These are phyloP conservation scores for Aspergillus diversus DNA, from an alignment of 495 filamentous ascomycete species.

Conservation along the genomic window DNA sequence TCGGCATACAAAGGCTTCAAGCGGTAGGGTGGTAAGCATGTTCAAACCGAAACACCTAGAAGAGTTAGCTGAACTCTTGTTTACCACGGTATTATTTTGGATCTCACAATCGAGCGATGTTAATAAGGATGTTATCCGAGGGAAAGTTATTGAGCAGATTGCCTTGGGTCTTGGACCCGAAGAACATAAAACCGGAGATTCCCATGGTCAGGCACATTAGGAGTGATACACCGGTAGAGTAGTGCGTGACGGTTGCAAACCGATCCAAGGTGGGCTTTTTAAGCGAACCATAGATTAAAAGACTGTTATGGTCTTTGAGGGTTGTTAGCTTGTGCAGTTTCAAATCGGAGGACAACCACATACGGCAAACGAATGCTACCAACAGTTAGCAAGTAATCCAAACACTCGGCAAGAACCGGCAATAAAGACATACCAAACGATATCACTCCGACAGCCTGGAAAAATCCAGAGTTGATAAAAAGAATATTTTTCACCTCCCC, in stretches of 20 bases:
- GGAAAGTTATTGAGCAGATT: slow-evolving; percentile 99
- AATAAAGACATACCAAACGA: slow-evolving; percentile 73
- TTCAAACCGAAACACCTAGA: slow-evolving; percentile 85
- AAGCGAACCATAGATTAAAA: slow-evolving; percentile 95
- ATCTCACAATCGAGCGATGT: slow-evolving; percentile 80
- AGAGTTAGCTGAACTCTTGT: slow-evolving; percentile 25
- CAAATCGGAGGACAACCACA: slow-evolving; percentile 25
- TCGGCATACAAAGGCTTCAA: slow-evolving; percentile 96
- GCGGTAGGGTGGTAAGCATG: slow-evolving; percentile 95
- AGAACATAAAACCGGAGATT: slow-evolving; percentile 85
- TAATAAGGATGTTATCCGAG: slow-evolving; percentile 84
- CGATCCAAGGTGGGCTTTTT: slow-evolving; percentile 93
- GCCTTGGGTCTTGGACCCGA: slow-evolving; percentile 86
- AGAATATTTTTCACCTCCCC: slow-evolving; percentile 70
- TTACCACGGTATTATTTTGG: background rate
- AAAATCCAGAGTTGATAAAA: slow-evolving; percentile 80
- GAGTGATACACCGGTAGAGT: slow-evolving; percentile 85
- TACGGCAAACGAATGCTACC: slow-evolving; percentile 84
- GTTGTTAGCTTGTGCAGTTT: background rate
- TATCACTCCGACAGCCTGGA: slow-evolving; percentile 95
- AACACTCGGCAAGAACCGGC: background rate
- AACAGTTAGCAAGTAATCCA: slow-evolving; percentile 34
- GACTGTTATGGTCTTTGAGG: slow-evolving; percentile 81
- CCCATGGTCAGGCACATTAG: slow-evolving; percentile 88
- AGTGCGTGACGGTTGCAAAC: slow-evolving; percentile 90